phyloP scores from a whole-genome alignment of 2,329 filamentous ascomycete genomes.

The Aureobasidium lini region DNA sequence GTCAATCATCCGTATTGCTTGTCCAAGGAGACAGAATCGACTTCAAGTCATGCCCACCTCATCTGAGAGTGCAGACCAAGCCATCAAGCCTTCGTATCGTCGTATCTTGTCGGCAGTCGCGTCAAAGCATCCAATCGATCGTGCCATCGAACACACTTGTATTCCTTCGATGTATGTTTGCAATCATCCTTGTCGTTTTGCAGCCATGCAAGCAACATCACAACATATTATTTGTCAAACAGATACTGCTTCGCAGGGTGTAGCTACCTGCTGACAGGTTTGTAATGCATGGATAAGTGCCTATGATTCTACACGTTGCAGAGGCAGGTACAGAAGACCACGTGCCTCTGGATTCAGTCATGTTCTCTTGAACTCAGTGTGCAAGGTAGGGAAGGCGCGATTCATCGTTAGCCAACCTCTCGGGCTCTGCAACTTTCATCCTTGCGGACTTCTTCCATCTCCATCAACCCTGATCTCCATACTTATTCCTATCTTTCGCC shows the following conservation, averaged over 20 bases:
- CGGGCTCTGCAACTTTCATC: background rate
- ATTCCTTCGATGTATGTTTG: too few relatives aligned
- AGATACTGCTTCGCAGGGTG: too few relatives aligned
- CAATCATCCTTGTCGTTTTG: too few relatives aligned
- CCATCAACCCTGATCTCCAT: background rate
- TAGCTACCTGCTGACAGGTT: too few relatives aligned
- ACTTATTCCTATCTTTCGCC: background rate
- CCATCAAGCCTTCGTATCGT: background rate
- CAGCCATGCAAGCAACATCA: too few relatives aligned
- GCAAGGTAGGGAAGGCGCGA: background rate
- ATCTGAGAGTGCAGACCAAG: background rate
- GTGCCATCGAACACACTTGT: too few relatives aligned
- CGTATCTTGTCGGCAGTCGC: background rate
- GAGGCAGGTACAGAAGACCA: too few relatives aligned
- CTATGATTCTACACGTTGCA: background rate
- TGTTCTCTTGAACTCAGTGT: background rate
- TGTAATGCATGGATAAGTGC: background rate
- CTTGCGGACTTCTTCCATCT: too few relatives aligned
- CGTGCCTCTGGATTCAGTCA: too few relatives aligned
- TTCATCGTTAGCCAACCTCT: background rate
- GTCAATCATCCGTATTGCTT: conserved; percentile 5
- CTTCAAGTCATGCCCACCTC: background rate
- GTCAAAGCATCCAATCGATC: too few relatives aligned
- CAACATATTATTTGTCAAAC: too few relatives aligned
- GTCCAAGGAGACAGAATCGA: background rate